Base-by-base conservation (phyloP, 2,329 filamentous ascomycete genomes). In the Arthrobotrys sphaeroides region DNA sequence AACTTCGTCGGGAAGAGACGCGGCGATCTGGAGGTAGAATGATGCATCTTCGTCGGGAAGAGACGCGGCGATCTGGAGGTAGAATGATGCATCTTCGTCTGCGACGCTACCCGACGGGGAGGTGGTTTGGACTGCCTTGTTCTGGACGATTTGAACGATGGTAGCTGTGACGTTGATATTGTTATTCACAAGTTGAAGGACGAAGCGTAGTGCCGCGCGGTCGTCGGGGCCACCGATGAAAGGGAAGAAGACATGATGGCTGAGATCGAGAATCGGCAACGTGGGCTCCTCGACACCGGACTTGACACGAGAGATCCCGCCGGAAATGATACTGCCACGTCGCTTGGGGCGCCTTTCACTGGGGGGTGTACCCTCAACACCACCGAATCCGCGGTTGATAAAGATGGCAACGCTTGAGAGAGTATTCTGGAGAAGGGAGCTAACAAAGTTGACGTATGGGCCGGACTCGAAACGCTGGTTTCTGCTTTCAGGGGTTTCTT, bases 161-260 rank as follows among this genome's bases (percentile, higher is more conserved):
- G 91, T 94, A 0, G 90, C 91, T 0, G 92, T 94, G 22, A 97
- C 88, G 42, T 91, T 88, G 1, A 88, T 67, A 79, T 93, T 95
- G 81, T 90, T 89, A 26, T 53, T 53, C 0, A 90, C 91, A 0
- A 98, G 86, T 80, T 97, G 94, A 1, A 98, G 85, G 2, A 94
- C 90, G 24, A 98, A 87, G 0, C 90, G 86, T 0, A 97, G 85
- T 0, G 93, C 94, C 3, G 90, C 88, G 5, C 88, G 87, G 80
- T 97, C 94, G 80, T 98, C 95, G 0, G 85, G 84, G 5, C 92
- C 91, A 10, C 94, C 94, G 68, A 96, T 90, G 83, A 93, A 98
- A 0, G 94, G 91, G 61, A 96, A 85, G 81, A 96, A 93, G 78
- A 81, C 94, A 12, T 67, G 92, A 81, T 96, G 93, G 31, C 88